Evolutionary conservation across 2,329 filamentous ascomycete species (phyloP).

Genomic region (Aspergillus fijiensis): DNA sequence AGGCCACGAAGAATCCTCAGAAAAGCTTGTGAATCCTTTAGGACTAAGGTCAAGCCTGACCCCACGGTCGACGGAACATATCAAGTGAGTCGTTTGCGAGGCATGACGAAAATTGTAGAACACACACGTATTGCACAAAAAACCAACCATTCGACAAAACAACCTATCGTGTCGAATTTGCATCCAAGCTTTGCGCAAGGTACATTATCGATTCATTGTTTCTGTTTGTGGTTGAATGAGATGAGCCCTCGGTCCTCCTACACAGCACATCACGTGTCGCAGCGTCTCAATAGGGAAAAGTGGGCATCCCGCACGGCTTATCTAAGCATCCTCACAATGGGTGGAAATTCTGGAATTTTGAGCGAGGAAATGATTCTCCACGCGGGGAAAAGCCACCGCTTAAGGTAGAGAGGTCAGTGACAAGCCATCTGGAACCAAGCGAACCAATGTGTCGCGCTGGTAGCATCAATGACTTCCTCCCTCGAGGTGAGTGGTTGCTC

Average conservation of each 20-base stretch:
- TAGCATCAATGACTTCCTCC: constrained; percentile 27
- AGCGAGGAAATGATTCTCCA: constrained; percentile 11
- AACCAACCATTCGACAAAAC: no score
- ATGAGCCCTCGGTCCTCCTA: neutral
- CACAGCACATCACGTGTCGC: constrained; percentile 22
- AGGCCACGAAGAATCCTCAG: neutral
- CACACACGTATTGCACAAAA: no score
- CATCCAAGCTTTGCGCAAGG: no score
- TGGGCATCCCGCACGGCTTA: constrained; percentile 12
- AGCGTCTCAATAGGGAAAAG: neutral
- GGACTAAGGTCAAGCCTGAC: no score
- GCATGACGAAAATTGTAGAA: no score
- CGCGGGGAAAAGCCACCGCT: constrained; percentile 14
- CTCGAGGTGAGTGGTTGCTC: constrained; percentile 31
- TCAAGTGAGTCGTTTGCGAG: no score
- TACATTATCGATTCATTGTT: neutral
- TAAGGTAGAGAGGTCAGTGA: neutral
- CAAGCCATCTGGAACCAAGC: neutral
- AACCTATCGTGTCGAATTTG: no score
- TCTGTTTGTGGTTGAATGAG: neutral
- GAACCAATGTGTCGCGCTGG: constrained; percentile 18
- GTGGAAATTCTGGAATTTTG: constrained; percentile 21
- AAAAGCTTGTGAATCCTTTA: no score
- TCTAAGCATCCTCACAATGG: constrained; percentile 19
- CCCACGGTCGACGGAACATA: no score